Base-by-base conservation (phyloP, 768 basidiomycete species). In the Podaxis pistillaris region DNA sequence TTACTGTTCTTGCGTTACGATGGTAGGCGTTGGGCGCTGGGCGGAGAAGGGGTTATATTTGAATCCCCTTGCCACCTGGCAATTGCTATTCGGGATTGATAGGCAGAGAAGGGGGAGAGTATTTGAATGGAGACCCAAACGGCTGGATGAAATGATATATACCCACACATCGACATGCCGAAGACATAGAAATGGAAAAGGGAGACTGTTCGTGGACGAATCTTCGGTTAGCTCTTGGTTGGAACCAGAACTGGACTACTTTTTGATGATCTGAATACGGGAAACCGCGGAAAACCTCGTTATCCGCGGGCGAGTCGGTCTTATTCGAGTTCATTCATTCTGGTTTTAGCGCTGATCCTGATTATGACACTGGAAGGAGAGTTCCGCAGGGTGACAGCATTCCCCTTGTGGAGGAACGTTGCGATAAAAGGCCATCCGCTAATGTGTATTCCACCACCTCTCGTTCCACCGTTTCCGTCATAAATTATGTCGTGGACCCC, bases 401-500 rank as follows among this genome's bases (percentile, higher is more conserved):
- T 73, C 73, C 73, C 70, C 74, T 71, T 73, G 71, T 69, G 68
- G 68, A 70, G 68, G 63, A 65, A 65, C 56, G 47, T 71, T 63
- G 57, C 71, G 70, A 72, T 78, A 77, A 75, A 77, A 76, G 72
- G 69, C 64, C 63, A 56, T 68, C 65, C 55, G 53, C 59, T 64
- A 68, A 68, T 66, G 66, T 69, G 62, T 65, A 60, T 67, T 66
- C 65, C 64, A 67, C 63, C 63, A 61, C 66, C 64, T 66, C 64
- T 63, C 64, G 69, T 62, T 61, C 63, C 51, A 66, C 68, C 68
- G 64, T 67, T 63, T 67, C 66, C 65, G 62, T 69, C 49, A 54
- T 62, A 61, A 62, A 53, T 61, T 33, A 79, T 81, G 80, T 69
- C 73, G 53, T 79, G 77, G 77, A 69, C 68, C 56, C 79, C 81